These are phyloP conservation scores for Lanmaoa rubissima DNA, from an alignment of 768 basidiomycete species.

Conservation along the genomic window DNA sequence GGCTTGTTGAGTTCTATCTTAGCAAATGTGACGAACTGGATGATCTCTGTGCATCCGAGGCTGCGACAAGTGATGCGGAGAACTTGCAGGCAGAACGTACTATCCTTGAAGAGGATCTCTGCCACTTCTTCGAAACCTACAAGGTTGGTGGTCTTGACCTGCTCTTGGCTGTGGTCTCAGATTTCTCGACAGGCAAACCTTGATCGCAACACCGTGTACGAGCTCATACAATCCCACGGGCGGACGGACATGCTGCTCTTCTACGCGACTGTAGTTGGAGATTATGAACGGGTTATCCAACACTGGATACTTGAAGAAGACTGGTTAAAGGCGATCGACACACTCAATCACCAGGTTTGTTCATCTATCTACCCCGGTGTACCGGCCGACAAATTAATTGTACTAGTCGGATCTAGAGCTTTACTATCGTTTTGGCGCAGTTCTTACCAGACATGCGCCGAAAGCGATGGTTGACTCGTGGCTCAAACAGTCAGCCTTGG, in stretches of 20 bases:
- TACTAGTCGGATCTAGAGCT: constrained; percentile 75
- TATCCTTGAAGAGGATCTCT: constrained; percentile 89
- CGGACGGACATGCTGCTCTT: constrained; percentile 89
- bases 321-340: constrained; percentile 87
- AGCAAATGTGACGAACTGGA: constrained; percentile 96
- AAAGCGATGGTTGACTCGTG: constrained; percentile 92
- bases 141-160: constrained; percentile 51
- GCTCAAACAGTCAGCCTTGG: constrained; percentile 77
- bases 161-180: not conserved
- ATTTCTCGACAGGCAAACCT: constrained; percentile 64
- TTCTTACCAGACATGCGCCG: constrained; percentile 81
- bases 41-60: constrained; percentile 88
- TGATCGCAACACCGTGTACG: constrained; percentile 82
- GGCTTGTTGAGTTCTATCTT: constrained; percentile 97
- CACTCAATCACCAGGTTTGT: constrained; percentile 82
- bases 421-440: constrained; percentile 91
- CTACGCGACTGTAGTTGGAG: constrained; percentile 80
- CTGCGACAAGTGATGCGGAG: constrained; percentile 75
- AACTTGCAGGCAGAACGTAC: constrained; percentile 77
- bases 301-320: constrained; percentile 92
- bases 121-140: constrained; percentile 92
- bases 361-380: not conserved
- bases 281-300: constrained; percentile 81
- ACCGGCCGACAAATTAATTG: constrained; percentile 1
- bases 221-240: constrained; percentile 91